Conservation (phyloP, 1,284 basidiomycete genomes). For the Singerocomus inundabilis region DNA sequence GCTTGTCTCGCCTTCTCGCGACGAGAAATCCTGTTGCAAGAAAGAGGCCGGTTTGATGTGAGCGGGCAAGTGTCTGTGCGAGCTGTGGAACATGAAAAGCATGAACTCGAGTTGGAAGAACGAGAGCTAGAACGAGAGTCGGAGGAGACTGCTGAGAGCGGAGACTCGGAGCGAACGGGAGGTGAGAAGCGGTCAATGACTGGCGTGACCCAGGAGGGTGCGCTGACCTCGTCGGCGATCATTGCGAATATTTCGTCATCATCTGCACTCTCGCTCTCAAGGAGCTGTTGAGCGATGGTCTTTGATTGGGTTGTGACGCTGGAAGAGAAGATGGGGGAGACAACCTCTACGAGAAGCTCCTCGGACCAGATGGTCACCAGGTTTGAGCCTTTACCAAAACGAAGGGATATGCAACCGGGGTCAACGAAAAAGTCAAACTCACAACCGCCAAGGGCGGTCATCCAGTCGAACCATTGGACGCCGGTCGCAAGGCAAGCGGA, state of each 20-base stretch:
- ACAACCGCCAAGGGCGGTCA: slow-evolving; percentile 57
- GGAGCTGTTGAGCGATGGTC: slow-evolving; percentile 69
- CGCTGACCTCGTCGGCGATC: slow-evolving; percentile 66
- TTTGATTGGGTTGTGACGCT: slow-evolving; percentile 38
- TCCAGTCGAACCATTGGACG: slow-evolving; percentile 78
- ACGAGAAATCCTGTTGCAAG: slow-evolving; percentile 51
- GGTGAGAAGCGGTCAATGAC: slow-evolving; percentile 56
- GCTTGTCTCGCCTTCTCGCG: slow-evolving; percentile 64
- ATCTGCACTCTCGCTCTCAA: slow-evolving; percentile 63
- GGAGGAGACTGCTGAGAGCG: slow-evolving; percentile 54
- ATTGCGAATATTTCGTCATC: slow-evolving; percentile 71
- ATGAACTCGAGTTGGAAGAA: slow-evolving; percentile 68
- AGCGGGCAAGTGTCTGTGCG: slow-evolving; percentile 44
- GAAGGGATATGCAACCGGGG: slow-evolving; percentile 70
- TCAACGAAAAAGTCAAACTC: slow-evolving; percentile 79
- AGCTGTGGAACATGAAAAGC: slow-evolving; percentile 53
- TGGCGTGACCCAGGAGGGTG: slow-evolving; percentile 67
- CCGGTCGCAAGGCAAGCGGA: slow-evolving; percentile 63
- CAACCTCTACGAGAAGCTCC: slow-evolving; percentile 33
- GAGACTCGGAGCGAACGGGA: slow-evolving; percentile 52
- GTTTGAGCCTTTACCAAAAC: slow-evolving; percentile 45
- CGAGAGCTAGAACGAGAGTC: slow-evolving; percentile 75
- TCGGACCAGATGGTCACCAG: slow-evolving; percentile 68
- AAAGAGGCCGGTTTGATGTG: slow-evolving; percentile 37
- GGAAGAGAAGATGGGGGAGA: slow-evolving; percentile 39